Base-by-base conservation (phyloP, 2,329 filamentous ascomycete genomes). In the Chaetoscypha palmicola region DNA sequence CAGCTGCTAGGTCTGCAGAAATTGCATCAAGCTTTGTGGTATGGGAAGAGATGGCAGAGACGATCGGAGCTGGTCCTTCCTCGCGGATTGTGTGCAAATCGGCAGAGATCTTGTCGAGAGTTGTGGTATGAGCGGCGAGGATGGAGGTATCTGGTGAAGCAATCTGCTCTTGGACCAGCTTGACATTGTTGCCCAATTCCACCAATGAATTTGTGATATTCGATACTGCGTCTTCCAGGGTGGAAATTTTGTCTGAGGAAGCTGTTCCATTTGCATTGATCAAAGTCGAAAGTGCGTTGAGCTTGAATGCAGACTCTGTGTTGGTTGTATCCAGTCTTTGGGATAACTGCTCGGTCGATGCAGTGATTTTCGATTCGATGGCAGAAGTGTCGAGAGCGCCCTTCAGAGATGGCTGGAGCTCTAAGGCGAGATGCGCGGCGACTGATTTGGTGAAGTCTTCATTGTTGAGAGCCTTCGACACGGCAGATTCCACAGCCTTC, bases 391-490 rank as follows among this genome's bases (percentile, higher is more conserved):
- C 52, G 20, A 56, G 42, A 1, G 57, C 53, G 8, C 53, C 31
- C 37, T 59, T 55, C 38, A 61, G 45, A 9, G 56, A 45, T 8
- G 59, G 55, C 38, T 60, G 48, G 8, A 62, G 54, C 41, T 60
- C 54, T 10, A 46, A 34, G 30, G 58, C 51, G 14, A 62, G 40
- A 21, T 57, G 54, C 10, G 41, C 47, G 10, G 58, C 58, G 30
- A 62, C 54, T 7, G 58, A 55, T 39, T 53, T 57, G 19, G 52
- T 55, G 26, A 59, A 59, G 4, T 35, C 46, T 1, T 59, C 53
- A n/a, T 42, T 50, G 28, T 50, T 56, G 41, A 59, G 47, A 23
- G 49, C 52, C 14, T 51, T 47, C 22, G 50, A 41, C 1, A 58
- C 52, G 32, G 55, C 57, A 17, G 56, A 52, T 16, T 45, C 40